Evolutionary conservation across 1,284 basidiomycete species (phyloP), one percentile per base, ranked within the genome.

Genomic region (Kwoniella shivajii): DNA sequence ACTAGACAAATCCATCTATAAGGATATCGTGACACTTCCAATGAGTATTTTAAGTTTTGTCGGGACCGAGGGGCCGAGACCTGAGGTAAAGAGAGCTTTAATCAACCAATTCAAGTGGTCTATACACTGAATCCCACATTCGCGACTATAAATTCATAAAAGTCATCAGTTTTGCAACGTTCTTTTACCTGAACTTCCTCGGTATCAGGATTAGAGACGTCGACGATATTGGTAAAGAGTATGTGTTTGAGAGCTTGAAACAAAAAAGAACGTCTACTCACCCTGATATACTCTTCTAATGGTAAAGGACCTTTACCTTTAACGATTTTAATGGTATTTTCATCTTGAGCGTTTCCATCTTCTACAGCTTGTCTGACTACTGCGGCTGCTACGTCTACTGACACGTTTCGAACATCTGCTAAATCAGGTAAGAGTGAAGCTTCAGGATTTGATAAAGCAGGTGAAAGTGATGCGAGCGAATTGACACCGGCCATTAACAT

Each of bases 361-460:
- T 83, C 80, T 27, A 90, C 83, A 0, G 89, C 88, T 59, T 88
- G 85, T 69, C 88, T 84, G 7, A 88, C 87, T 6, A 93, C 90
- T 0, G 89, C 89, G 0, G 89, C 82, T 0, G 86, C 88, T 6
- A 79, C 74, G 27, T 65, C 52, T 5, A 78, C 75, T 26, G 66
- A 70, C 46, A 78, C 85, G 58, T 86, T 84, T 7, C 77, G 81
- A 43, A 92, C 87, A 64, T 88, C 86, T 1, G 88, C 86, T n/a
- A 92, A 79, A 67, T 81, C 79, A 16, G 80, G 80, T 0, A 81
- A 65, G 29, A 81, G 71, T 2, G 76, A 83, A 22, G 84, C 80
- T 66, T 86, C 83, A 0, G 84, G 84, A 68, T 88, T 83, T 18
- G 81, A 78, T 44, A 87, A 81, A 0, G 89, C 88, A 1, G 90